Conservation (phyloP, 768 basidiomycete species). For the Tricholoma terreum region DNA sequence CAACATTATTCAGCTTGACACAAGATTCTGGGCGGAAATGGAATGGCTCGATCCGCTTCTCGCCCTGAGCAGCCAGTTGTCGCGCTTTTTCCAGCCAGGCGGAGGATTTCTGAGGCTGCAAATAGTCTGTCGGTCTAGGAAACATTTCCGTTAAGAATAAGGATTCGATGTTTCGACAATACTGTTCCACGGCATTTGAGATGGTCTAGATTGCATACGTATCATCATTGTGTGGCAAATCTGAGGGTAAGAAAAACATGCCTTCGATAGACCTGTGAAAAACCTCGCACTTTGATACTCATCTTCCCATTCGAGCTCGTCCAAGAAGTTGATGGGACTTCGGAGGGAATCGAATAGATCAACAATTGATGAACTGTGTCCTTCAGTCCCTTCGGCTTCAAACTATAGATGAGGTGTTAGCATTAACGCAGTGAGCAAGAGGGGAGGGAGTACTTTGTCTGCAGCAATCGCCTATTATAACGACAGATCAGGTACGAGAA, state of each 20-base stretch:
- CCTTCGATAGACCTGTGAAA: slow-evolving; percentile 86
- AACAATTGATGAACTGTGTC: slow-evolving; percentile 94
- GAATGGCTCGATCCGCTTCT: slow-evolving; percentile 93
- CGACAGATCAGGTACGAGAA: slow-evolving; percentile 4
- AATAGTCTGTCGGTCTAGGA: slow-evolving; percentile 72
- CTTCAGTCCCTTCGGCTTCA: slow-evolving; percentile 72
- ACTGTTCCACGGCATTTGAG: slow-evolving; percentile 88
- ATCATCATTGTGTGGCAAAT: not conserved
- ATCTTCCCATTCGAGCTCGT: slow-evolving; percentile 91
- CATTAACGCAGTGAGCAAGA: slow-evolving; percentile 1
- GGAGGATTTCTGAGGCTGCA: slow-evolving; percentile 82
- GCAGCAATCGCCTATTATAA: slow-evolving; percentile 62
- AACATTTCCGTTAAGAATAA: slow-evolving; percentile 97
- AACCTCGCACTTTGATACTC: slow-evolving; percentile 86
- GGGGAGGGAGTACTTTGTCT: slow-evolving; percentile 42
- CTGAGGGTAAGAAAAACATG: slow-evolving; percentile 22
- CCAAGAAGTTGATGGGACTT: slow-evolving; percentile 84
- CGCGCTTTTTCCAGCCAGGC: slow-evolving; percentile 88
- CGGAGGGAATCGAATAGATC: slow-evolving; percentile 94
- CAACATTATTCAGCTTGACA: slow-evolving; percentile 97
- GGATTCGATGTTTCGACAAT: slow-evolving; percentile 82
- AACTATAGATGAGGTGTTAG: slow-evolving; percentile 43
- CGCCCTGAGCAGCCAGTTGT: slow-evolving; percentile 69
- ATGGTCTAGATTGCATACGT: slow-evolving; percentile 57
- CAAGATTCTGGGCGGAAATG: slow-evolving; percentile 93